phyloP scores from a whole-genome alignment of 2,329 filamentous ascomycete genomes.

The Hypoxylon sp. region DNA sequence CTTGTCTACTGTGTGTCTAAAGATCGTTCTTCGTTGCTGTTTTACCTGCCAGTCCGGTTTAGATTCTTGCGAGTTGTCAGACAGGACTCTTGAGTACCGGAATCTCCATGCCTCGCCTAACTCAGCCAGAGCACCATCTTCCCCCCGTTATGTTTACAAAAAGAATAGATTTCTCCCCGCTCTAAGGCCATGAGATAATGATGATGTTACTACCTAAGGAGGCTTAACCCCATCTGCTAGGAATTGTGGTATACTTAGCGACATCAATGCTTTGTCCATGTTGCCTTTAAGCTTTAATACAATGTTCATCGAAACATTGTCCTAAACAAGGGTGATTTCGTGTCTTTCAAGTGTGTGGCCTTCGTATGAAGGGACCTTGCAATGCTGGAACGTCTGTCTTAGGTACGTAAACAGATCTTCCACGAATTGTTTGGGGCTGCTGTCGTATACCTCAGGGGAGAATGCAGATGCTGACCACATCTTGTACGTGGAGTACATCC shows the following conservation, averaged over 20 bases:
- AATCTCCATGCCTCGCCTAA: not conserved
- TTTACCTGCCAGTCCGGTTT: not conserved
- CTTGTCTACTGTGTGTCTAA: not conserved
- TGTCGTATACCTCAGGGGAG: not conserved
- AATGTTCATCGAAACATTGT: not conserved
- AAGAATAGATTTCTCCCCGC: not conserved
- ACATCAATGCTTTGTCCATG: not conserved
- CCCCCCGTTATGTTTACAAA: not conserved
- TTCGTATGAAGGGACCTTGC: conserved; percentile 9
- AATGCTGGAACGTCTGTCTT: not conserved
- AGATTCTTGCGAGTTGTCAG: not conserved
- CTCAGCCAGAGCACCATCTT: not conserved
- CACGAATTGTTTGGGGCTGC: not conserved
- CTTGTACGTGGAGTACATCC: not conserved
- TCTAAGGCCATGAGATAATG: not conserved
- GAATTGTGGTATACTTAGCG: not conserved
- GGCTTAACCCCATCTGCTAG: not conserved
- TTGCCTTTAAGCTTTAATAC: not conserved
- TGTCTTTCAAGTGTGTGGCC: conserved; percentile 4
- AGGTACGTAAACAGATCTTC: not conserved
- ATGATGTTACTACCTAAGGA: not conserved
- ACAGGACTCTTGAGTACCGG: not conserved
- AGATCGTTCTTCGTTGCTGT: not conserved
- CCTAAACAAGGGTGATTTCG: conserved; percentile 10
- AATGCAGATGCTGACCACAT: not conserved